Percentiles rank a stretch among this genome's conserved stretches.
These are phyloP conservation scores for Talaromyces adpressus DNA, from an alignment of 495 filamentous ascomycete species.

Conservation along the genomic window DNA sequence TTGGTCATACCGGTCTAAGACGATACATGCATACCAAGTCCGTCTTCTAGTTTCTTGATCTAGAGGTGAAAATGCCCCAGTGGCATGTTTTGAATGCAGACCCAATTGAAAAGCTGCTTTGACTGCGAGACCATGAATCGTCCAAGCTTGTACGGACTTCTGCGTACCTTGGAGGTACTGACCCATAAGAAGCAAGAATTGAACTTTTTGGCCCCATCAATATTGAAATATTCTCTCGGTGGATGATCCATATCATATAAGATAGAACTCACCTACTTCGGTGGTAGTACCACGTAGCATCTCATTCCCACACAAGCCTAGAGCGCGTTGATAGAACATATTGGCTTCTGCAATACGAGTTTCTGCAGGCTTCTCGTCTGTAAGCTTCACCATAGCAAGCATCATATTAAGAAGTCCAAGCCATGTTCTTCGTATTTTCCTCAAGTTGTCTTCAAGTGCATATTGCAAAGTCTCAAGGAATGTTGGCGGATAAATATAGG, in stretches of 20 bases:
- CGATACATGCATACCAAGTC: constrained; percentile 39
- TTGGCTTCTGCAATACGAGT: constrained; percentile 24
- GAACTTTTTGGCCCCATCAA: constrained; percentile 13
- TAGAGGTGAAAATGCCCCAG: constrained; percentile 19
- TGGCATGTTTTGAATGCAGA: constrained; percentile 26
- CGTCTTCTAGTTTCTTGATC: constrained; percentile 36
- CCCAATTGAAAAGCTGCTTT: constrained; percentile 31
- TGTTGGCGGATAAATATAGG: constrained; percentile 28
- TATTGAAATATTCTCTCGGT: neutral
- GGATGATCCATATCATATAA: neutral
- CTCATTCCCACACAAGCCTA: constrained; percentile 22
- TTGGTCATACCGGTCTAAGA: constrained; percentile 31
- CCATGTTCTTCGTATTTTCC: constrained; percentile 26
- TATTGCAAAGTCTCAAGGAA: constrained; percentile 29
- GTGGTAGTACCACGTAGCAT: constrained; percentile 26
- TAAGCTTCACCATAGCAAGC: constrained; percentile 16
- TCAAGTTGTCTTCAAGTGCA: constrained; percentile 22
- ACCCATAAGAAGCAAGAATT: constrained; percentile 28
- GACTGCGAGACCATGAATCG: constrained; percentile 31
- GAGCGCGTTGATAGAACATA: constrained; percentile 28
- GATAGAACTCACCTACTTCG: constrained; percentile 22
- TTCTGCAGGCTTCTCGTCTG: constrained; percentile 13
- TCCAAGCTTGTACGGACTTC: constrained; percentile 37
- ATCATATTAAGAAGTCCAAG: constrained; percentile 21
- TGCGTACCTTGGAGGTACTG: constrained; percentile 38